A percentile compares a stretch with the other conserved stretches of the same genome.
phyloP scores from a whole-genome alignment of 352 stramenopile species.

The Phytophthora citrophthora region DNA sequence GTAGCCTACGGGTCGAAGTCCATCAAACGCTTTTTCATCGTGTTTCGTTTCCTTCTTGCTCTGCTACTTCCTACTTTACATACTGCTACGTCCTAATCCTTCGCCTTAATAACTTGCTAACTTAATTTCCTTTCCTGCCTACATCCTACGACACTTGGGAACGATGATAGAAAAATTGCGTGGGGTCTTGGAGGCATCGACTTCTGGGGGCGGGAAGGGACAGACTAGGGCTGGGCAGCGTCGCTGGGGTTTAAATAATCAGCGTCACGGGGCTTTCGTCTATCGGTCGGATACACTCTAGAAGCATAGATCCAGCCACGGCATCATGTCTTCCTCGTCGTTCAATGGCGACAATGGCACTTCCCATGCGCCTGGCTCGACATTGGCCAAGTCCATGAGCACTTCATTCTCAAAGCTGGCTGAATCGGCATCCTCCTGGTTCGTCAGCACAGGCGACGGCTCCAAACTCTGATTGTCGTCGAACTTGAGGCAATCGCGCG shows the following conservation, averaged over 20 bases:
- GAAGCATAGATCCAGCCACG: constrained; percentile 86
- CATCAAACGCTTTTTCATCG: constrained; percentile 22
- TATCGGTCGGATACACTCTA: constrained; percentile 46
- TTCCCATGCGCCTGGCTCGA: constrained; percentile 81
- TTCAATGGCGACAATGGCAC: constrained; percentile 83
- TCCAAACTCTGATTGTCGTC: constrained; percentile 37
- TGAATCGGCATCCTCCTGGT: constrained; percentile 39
- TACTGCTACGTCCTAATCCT: constrained; percentile 36
- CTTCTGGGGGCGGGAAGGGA: constrained; percentile 13
- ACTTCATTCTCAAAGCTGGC: constrained; percentile 69
- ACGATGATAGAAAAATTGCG: constrained; percentile 35
- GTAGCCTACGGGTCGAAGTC: not conserved
- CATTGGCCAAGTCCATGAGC: constrained; percentile 73
- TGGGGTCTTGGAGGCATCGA: constrained; percentile 3
- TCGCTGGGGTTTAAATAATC: constrained; percentile 56
- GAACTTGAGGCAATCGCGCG: constrained; percentile 74
- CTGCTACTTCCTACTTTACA: constrained; percentile 47
- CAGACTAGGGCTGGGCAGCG: constrained; percentile 22
- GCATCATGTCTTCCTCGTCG: constrained; percentile 85
- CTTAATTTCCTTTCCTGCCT: constrained; percentile 41
- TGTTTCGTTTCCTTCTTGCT: constrained; percentile 29
- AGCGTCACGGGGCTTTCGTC: constrained; percentile 32
- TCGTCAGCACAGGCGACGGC: constrained; percentile 26
- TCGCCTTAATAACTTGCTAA: constrained; percentile 44
- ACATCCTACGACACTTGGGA: constrained; percentile 41